Evolutionary conservation across 2,329 filamentous ascomycete genomes (phyloP).

Genomic region (Ophioceras dolichostomum): DNA sequence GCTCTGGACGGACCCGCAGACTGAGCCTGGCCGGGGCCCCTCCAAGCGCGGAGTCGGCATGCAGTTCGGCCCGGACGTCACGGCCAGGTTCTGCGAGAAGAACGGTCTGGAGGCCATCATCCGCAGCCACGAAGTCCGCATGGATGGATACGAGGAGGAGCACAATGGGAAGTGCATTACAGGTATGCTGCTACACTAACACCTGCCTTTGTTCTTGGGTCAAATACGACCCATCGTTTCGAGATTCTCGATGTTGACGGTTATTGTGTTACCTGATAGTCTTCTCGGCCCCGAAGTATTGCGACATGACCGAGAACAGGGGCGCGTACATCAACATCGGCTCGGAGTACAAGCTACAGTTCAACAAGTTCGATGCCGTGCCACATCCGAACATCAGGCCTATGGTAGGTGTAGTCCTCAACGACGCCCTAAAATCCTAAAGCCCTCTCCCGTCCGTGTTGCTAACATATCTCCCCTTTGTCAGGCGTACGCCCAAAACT

Average conservation of each 20-base stretch:
- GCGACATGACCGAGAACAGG: constrained; percentile 95
- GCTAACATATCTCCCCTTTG: constrained; percentile 6
- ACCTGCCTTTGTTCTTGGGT: too few species aligned
- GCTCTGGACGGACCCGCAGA: constrained; percentile 97
- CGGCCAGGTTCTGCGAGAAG: constrained; percentile 90
- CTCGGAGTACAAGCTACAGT: constrained; percentile 81
- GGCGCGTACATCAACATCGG: constrained; percentile 97
- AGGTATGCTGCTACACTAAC: too few species aligned
- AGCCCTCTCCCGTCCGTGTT: not conserved
- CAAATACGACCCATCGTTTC: too few species aligned
- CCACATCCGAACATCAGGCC: constrained; percentile 92
- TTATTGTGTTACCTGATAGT: constrained; percentile 47
- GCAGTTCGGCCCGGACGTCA: constrained; percentile 94
- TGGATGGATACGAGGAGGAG: constrained; percentile 99
- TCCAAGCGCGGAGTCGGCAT: constrained; percentile 95
- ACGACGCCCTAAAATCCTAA: not conserved
- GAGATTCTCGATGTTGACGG: constrained; percentile 16
- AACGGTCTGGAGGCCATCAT: constrained; percentile 94
- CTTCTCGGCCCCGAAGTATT: constrained; percentile 95
- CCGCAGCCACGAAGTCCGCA: constrained; percentile 92
- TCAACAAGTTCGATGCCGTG: constrained; percentile 90
- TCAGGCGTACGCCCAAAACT: constrained; percentile 75
- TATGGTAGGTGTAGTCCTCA: constrained; percentile 47
- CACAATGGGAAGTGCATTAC: constrained; percentile 94
- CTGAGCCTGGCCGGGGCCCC: constrained; percentile 72